These are phyloP conservation scores for Aspergillus heteromorphus DNA, from an alignment of 495 filamentous ascomycete genomes.

Conservation along the genomic window DNA sequence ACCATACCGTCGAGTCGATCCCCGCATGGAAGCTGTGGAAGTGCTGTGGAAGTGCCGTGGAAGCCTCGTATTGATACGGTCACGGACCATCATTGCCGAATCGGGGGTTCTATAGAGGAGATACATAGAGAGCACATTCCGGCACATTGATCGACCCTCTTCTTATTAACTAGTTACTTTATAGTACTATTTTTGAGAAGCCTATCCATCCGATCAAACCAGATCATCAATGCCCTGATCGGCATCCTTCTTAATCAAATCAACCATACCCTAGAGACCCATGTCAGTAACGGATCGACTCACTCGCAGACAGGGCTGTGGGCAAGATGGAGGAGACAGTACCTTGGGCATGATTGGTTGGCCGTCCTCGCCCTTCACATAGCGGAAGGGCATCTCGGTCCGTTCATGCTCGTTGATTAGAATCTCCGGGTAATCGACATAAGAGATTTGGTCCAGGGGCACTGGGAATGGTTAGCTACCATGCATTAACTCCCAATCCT, in stretches of 20 bases:
- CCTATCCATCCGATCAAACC: slow-evolving; percentile 47
- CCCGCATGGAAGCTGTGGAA: not conserved
- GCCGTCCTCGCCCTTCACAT: slow-evolving; percentile 70
- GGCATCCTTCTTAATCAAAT: slow-evolving; percentile 87
- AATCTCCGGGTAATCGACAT: slow-evolving; percentile 83
- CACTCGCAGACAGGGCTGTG: not conserved
- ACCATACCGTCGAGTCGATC: not conserved
- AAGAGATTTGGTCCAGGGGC: slow-evolving; percentile 68
- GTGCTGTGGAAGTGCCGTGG: not conserved
- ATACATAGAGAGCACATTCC: not conserved
- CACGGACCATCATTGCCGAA: slow-evolving; percentile 10
- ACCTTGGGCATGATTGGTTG: slow-evolving; percentile 88
- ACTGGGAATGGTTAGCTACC: slow-evolving; percentile 43
- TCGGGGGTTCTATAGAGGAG: slow-evolving; percentile 21
- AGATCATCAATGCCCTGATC: slow-evolving; percentile 88
- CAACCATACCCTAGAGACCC: slow-evolving; percentile 73
- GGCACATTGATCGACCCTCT: not conserved
- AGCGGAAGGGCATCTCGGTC: slow-evolving; percentile 96
- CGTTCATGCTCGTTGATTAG: slow-evolving; percentile 85
- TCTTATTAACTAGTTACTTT: not conserved
- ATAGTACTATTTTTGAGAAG: not conserved
- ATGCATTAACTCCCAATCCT: not conserved
- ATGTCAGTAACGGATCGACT: not conserved
- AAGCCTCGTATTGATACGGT: not conserved
- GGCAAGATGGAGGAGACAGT: slow-evolving; percentile 22